Base-by-base conservation (phyloP, 495 filamentous ascomycete genomes). In the Clohesyomyces aquaticus region DNA sequence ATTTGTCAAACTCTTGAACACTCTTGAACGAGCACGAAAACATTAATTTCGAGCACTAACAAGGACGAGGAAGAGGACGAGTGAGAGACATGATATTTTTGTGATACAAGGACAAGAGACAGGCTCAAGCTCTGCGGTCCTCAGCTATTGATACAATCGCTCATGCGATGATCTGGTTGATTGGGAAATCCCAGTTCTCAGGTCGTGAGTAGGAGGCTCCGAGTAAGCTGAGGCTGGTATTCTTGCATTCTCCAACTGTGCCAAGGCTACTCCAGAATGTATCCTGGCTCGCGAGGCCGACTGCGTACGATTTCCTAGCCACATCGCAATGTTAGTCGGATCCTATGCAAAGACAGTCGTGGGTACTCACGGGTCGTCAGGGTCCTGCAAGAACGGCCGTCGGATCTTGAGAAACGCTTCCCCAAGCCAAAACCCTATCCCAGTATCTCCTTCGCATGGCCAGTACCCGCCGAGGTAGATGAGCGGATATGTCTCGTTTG, bases 351-450 rank as follows among this genome's bases (percentile, higher is more conserved):
- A 48, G 10, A 48, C 45, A 12, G 9, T 11, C 10, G 10, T 11
- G 48, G 4, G 12, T 3, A n/a, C 26, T 3, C 19, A 32, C 11
- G 10, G 10, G 3, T 54, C 26, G 21, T 41, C 27, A 9, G 11
- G 12, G 9, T 38, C 26, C 26, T 21, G 9, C 27, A 47, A 28
- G 16, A 28, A 54, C 14, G 19, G 28, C 50, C 51, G 18, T n/a
- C 41, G 16, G 9, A 63, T 12, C 41, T 18, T 49, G 16, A 63
- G 4, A 12, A 19, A 28, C 21, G 49, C 51, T 6, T 38, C 42
- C 16, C 41, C 51, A 3, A 63, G 14, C 51, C 53, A 50, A 4
- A 32, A 63, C 18, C 38, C 42, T 8, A 63, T n/a, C 23, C 21
- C 48, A 25, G 16, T 22, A 9, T 12, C 28, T 1, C 25, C 32